Conservation (phyloP, 73 alveolate species). For the Blepharisma stoltei region DNA sequence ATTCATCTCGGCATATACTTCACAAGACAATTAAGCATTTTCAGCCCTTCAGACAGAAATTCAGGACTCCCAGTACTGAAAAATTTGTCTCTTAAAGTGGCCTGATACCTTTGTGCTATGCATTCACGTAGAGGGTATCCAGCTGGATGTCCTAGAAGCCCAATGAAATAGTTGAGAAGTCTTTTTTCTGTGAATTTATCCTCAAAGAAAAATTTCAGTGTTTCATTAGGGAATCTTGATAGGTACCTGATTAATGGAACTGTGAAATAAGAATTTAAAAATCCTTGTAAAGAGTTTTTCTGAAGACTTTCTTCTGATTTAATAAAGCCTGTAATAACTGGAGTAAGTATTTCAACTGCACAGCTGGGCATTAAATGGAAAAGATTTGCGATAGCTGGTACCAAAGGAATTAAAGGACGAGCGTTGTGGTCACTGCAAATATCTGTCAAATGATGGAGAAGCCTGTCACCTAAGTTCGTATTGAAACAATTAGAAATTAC, state of each 20-base stretch:
- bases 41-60: background rate
- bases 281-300: slow-evolving; percentile 19
- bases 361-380: slow-evolving; percentile 17
- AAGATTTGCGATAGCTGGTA: slow-evolving; percentile 20
- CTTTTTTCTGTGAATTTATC: background rate
- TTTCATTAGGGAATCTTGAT: slow-evolving; percentile 19
- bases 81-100: too few species aligned
- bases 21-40: slow-evolving; percentile 2
- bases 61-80: too few species aligned
- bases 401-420: background rate
- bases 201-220: slow-evolving; percentile 16
- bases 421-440: background rate
- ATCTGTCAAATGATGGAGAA: background rate
- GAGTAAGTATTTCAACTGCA: slow-evolving; percentile 1
- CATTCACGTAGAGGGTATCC: slow-evolving; percentile 8
- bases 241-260: slow-evolving; percentile 7
- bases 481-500: slow-evolving; percentile 27
- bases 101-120: background rate
- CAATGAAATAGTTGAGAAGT: background rate
- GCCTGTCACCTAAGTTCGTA: slow-evolving; percentile 5
- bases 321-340: background rate
- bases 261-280: slow-evolving; percentile 9
- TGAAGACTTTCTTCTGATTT: slow-evolving; percentile 23
- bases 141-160: background rate
- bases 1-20: slow-evolving; percentile 25